These are phyloP conservation scores for Ustilago nuda DNA, from an alignment of 1,284 basidiomycete genomes.

Conservation along the genomic window DNA sequence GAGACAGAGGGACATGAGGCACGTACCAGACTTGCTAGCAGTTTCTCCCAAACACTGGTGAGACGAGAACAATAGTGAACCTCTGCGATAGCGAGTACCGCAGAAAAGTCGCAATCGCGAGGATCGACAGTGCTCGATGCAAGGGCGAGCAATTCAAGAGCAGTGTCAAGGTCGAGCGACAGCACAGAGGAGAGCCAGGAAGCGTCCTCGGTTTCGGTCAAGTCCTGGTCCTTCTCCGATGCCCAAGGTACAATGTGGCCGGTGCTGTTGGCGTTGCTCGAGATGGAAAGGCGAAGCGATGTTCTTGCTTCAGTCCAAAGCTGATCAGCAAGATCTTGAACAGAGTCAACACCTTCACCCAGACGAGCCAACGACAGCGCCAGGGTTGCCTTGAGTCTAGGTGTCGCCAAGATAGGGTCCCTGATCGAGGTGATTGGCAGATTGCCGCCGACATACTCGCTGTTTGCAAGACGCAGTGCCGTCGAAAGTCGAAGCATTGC, in stretches of 20 bases:
- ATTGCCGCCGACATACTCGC: constrained; percentile 18
- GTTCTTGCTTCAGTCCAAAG: constrained; percentile 45
- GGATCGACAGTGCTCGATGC: constrained; percentile 16
- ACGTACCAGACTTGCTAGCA: constrained; percentile 52
- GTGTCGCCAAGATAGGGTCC: constrained; percentile 25
- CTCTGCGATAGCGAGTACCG: constrained; percentile 54
- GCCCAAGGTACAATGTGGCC: constrained; percentile 11
- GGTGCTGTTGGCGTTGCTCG: not conserved
- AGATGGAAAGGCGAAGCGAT: constrained; percentile 9
- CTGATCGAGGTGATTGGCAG: not conserved
- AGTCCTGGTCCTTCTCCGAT: constrained; percentile 20
- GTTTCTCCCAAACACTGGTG: constrained; percentile 50
- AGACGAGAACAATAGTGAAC: constrained; percentile 55
- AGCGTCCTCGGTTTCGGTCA: constrained; percentile 21
- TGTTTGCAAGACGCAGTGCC: constrained; percentile 47
- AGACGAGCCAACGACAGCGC: constrained; percentile 53
- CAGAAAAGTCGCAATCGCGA: constrained; percentile 34
- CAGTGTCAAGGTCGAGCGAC: constrained; percentile 49
- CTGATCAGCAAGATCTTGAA: constrained; percentile 38
- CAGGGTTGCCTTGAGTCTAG: constrained; percentile 41
- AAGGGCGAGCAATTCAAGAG: constrained; percentile 38
- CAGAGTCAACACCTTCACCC: constrained; percentile 39
- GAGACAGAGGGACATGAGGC: constrained; percentile 44
- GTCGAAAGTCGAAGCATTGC: constrained; percentile 52
- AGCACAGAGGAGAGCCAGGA: constrained; percentile 57